Evolutionary conservation across 2,329 filamentous ascomycete genomes (phyloP).

Genomic region (Pseudocercospora musae): DNA sequence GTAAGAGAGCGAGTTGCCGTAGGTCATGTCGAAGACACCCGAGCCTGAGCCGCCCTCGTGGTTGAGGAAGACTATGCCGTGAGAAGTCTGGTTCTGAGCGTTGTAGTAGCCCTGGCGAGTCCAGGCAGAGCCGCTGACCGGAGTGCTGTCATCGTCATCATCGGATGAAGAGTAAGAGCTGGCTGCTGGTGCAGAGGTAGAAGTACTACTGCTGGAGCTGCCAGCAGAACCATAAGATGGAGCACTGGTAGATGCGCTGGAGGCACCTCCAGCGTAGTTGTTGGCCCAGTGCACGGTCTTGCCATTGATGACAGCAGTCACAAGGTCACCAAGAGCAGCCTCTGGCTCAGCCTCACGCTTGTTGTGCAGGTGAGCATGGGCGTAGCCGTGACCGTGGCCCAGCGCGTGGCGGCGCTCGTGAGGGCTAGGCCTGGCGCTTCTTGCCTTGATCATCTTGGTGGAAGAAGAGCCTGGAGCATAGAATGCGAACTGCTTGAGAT

Average conservation of each 20-base stretch:
- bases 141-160: conserved; percentile 18
- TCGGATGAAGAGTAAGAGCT: conserved; percentile 18
- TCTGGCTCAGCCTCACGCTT: conserved; percentile 35
- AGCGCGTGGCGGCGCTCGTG: conserved; percentile 33
- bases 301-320: conserved; percentile 60
- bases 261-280: conserved; percentile 45
- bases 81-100: conserved; percentile 38
- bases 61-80: conserved; percentile 58
- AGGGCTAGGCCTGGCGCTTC: conserved; percentile 14
- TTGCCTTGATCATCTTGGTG: conserved; percentile 37
- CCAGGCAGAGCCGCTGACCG: conserved; percentile 30
- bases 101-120: conserved; percentile 38
- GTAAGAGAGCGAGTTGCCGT: conserved; percentile 59
- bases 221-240: conserved; percentile 11
- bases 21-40: conserved; percentile 53
- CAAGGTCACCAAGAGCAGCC: conserved; percentile 44
- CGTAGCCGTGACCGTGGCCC: conserved; percentile 41
- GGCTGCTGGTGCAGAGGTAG: conserved; percentile 16
- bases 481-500: conserved; percentile 65
- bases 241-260: not conserved
- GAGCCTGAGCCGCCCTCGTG: conserved; percentile 56
- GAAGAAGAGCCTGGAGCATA: conserved; percentile 53
- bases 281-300: conserved; percentile 58
- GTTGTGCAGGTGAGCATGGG: conserved; percentile 53
- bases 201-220: conserved; percentile 15